Evolutionary conservation across 306 rosid species (phyloP).

Genomic region (Luffa acutangula): DNA sequence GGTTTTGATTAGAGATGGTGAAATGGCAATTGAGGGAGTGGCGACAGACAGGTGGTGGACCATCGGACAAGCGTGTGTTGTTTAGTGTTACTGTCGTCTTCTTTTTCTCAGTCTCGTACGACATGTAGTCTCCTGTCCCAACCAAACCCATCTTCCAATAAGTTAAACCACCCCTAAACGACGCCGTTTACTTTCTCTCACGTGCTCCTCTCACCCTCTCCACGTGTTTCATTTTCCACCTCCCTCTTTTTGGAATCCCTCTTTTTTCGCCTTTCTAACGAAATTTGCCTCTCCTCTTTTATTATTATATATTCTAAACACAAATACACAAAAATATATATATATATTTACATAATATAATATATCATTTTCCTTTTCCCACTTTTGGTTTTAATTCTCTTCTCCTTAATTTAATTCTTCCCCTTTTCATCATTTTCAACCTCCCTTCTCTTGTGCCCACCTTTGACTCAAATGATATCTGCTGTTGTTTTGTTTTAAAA

Average conservation of each 20-base stretch:
- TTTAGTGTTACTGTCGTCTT: not conserved
- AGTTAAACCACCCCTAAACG: not conserved
- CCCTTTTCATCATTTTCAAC: too few relatives aligned
- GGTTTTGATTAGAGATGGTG: not conserved
- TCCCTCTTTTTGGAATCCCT: not conserved
- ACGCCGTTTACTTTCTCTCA: not conserved
- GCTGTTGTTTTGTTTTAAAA: too few relatives aligned
- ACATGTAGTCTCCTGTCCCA: not conserved
- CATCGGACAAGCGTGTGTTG: not conserved
- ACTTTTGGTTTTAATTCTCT: too few relatives aligned
- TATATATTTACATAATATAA: too few relatives aligned
- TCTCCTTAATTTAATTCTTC: too few relatives aligned
- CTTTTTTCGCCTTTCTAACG: not conserved
- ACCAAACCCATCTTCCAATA: not conserved
- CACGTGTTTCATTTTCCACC: not conserved
- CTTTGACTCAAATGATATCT: too few relatives aligned
- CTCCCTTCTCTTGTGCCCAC: too few relatives aligned
- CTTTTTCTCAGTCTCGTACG: not conserved
- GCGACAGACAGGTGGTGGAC: slow-evolving; percentile 6
- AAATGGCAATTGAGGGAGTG: not conserved
- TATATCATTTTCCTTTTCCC: too few relatives aligned
- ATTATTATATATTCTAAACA: too few relatives aligned
- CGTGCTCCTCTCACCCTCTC: not conserved
- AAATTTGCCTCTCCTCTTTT: not conserved
- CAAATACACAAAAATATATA: too few relatives aligned